phyloP scores from a whole-genome alignment of 768 basidiomycete species.

The Leccinum boreale region DNA sequence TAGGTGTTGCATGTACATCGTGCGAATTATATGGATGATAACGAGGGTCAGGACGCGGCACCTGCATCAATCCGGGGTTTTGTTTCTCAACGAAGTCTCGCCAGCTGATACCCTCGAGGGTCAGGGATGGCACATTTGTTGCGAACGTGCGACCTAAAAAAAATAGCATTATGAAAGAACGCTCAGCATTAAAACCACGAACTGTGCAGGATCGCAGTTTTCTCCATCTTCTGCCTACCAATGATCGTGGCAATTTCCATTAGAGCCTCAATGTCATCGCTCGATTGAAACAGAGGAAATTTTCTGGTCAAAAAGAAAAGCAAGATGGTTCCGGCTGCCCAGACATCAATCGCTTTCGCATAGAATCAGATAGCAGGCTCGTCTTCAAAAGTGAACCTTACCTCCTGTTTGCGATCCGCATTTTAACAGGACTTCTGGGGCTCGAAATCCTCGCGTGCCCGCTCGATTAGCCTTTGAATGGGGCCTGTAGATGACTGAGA shows the following conservation, averaged over 20 bases:
- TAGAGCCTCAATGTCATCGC: conserved; percentile 90
- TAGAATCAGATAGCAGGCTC: conserved; percentile 7
- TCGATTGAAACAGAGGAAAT: conserved; percentile 92
- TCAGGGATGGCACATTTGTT: conserved; percentile 84
- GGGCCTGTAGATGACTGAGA: conserved; percentile 45
- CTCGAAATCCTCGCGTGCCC: conserved; percentile 94
- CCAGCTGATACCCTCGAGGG: conserved; percentile 66
- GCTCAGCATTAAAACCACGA: conserved; percentile 26
- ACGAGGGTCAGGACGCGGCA: conserved; percentile 46
- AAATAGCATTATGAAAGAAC: conserved; percentile 3
- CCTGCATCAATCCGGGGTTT: conserved; percentile 66
- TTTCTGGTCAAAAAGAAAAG: conserved; percentile 90
- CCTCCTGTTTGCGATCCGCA: conserved; percentile 92
- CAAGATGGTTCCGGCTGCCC: conserved; percentile 91
- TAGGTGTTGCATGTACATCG: conserved; percentile 26
- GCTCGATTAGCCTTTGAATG: conserved; percentile 92
- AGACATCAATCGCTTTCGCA: conserved; percentile 84
- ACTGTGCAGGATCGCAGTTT: conserved; percentile 87
- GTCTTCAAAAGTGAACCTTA: conserved; percentile 35
- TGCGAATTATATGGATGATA: conserved; percentile 50
- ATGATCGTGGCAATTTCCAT: conserved; percentile 92
- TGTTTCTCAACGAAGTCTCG: conserved; percentile 69
- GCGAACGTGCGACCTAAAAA: conserved; percentile 78
- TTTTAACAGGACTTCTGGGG: conserved; percentile 94
- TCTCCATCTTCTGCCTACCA: conserved; percentile 80